Evolutionary conservation across 805 yeast species (phyloP), one percentile per base, ranked within the genome.

Genomic region (Priceomyces fermenticarens): DNA sequence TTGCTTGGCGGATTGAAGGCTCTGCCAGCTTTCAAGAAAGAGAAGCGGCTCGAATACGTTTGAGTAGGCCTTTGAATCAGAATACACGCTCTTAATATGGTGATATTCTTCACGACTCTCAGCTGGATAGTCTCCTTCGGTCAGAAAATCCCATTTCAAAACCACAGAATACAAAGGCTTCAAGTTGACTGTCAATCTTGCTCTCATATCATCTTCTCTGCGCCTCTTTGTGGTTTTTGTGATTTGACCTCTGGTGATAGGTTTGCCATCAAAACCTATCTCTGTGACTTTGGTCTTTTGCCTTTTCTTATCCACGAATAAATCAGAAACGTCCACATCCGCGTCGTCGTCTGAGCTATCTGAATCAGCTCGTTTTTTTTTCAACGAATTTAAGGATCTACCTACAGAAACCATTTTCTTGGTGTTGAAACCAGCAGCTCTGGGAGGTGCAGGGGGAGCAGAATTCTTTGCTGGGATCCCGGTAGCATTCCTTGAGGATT

Each of bases 21-120:
- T 85, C 54, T 90, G 96, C 97, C 98, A 95, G 47, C 96, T 86
- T 63, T 93, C 99, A 31, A 91, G 63, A 57, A 90, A 64, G 33
- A 93, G 65, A 32, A 93, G 69, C 0, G 99, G 99, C 49, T 83
- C 86, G 60, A 88, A 84, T 1, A 77, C 72, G 28, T 70, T 67
- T 36, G 76, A 77, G 54, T 95, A 93, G 2, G 85, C 88, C n/a
- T 65, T 67, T 3, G 81, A 80, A 38, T 76, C 65, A 0, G 53
- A 42, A 54, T 87, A 93, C 1, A 62, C 53, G 48, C 80, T 80
- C 23, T 77, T 75, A 4, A 87, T 83, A 0, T 67, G 58, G 1
- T 55, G 52, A 51, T 76, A 78, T 1, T 61, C 53, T 3, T 62
- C 60, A 2, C 55, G 52, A 3, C 69, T 75, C 20, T 72, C 77